These are phyloP conservation scores for Lactarius trivialis DNA, from an alignment of 768 basidiomycete species.

Conservation along the genomic window DNA sequence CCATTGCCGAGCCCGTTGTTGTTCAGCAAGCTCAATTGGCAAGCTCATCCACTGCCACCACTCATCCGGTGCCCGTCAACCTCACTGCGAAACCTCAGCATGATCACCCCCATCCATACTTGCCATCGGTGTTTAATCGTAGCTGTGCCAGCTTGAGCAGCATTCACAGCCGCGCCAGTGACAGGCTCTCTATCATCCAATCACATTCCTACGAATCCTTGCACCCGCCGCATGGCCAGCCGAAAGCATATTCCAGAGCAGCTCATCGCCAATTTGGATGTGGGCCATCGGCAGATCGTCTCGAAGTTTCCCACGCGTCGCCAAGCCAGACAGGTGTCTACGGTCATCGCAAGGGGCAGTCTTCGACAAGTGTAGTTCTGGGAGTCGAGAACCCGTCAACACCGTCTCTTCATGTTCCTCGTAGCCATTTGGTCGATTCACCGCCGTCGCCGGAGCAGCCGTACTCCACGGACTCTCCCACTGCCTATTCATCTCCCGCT, in stretches of 20 bases:
- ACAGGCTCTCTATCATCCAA: conserved; percentile 5
- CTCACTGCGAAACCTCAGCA: not conserved
- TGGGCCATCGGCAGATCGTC: not conserved
- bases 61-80: too few relatives aligned
- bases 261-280: conserved; percentile 8
- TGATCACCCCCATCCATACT: not conserved
- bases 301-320: not conserved
- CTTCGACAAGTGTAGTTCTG: not conserved
- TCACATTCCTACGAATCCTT: conserved; percentile 1
- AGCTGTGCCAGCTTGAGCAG: conserved; percentile 8
- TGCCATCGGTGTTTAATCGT: too few relatives aligned
- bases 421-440: not conserved
- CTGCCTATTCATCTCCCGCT: not conserved
- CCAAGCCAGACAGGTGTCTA: not conserved
- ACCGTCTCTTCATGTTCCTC: not conserved
- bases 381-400: conserved; percentile 11
- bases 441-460: not conserved
- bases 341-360: not conserved
- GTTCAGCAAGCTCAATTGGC: too few relatives aligned
- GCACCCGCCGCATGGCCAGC: not conserved
- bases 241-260: not conserved
- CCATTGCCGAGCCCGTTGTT: too few relatives aligned
- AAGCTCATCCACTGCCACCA: too few relatives aligned
- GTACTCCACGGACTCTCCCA: not conserved
- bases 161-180: conserved; percentile 11